Percentiles rank a stretch among this genome's conserved stretches.
Conservation (phyloP, 2,329 filamentous ascomycete genomes). For the Sporothrix mexicana region DNA sequence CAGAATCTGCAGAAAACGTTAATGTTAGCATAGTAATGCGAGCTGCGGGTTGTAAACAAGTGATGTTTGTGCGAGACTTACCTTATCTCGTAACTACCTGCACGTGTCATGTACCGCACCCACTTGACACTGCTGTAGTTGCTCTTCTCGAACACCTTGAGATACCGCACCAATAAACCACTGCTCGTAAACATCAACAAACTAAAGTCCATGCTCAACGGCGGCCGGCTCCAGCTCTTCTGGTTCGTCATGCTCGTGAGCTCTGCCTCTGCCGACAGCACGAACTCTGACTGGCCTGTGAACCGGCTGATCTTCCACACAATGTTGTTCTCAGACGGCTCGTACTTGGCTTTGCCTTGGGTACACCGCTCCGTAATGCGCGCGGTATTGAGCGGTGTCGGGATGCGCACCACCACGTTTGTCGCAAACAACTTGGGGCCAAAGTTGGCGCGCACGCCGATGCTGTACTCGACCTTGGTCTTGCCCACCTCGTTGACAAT, state of each 20-base stretch:
- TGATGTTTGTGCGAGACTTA: constrained; percentile 45
- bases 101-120: constrained; percentile 98
- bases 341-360: constrained; percentile 97
- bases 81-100: constrained; percentile 96
- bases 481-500: constrained; percentile 98
- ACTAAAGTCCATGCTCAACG: constrained; percentile 88
- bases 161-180: constrained; percentile 86
- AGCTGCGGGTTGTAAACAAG: too few species aligned
- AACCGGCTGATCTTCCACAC: constrained; percentile 99
- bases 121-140: constrained; percentile 99
- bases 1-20: not conserved
- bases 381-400: constrained; percentile 94
- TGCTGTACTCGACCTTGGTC: constrained; percentile 98
- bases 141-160: constrained; percentile 99
- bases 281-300: constrained; percentile 95
- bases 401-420: constrained; percentile 92
- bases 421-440: constrained; percentile 95
- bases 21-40: not conserved
- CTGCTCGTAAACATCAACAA: constrained; percentile 98
- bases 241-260: constrained; percentile 98
- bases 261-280: constrained; percentile 90
- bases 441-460: constrained; percentile 96
- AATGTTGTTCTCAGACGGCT: constrained; percentile 96
- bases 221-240: constrained; percentile 94
- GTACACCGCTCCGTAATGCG: constrained; percentile 90